A percentile compares a stretch with the other conserved stretches of the same genome.
Conservation (phyloP, 371 early-diverging fungal species). For the Fennellomyces sp. region DNA sequence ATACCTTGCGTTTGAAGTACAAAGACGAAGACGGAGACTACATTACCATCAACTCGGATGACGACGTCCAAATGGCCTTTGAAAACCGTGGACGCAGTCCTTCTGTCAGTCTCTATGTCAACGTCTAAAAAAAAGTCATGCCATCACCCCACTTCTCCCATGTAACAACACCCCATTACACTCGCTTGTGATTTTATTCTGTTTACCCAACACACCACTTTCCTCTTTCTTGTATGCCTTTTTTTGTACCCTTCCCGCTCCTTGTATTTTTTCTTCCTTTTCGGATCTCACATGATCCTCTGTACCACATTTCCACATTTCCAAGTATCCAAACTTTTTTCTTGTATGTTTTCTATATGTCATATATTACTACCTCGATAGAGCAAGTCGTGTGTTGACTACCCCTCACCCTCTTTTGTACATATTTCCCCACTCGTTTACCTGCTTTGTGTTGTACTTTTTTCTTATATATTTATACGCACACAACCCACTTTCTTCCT, state of each 20-base stretch:
- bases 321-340: conserved; percentile 8
- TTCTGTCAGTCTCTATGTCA: conserved; percentile 49
- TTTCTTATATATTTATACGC: conserved; percentile 4
- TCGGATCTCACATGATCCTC: not conserved
- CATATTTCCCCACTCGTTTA: too few species aligned
- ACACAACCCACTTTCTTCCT: not conserved
- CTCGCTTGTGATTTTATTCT: not conserved
- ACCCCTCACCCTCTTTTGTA: not conserved
- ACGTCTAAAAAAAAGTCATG: conserved; percentile 12
- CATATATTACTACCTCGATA: not conserved
- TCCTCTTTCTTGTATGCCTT: not conserved
- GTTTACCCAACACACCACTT: not conserved
- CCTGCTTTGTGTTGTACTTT: conserved; percentile 8
- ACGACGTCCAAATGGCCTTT: conserved; percentile 92
- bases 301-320: not conserved
- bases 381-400: not conserved
- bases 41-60: conserved; percentile 85
- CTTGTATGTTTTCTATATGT: not conserved
- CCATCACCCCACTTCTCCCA: not conserved
- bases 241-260: conserved; percentile 1
- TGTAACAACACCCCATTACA: not conserved
- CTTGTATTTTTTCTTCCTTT: not conserved
- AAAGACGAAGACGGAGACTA: conserved; percentile 92
- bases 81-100: conserved; percentile 60
- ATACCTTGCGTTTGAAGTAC: conserved; percentile 77